These are phyloP conservation scores for Eragrostis nindensis DNA, from an alignment of 176 grass and related monocot species.

Conservation along the genomic window DNA sequence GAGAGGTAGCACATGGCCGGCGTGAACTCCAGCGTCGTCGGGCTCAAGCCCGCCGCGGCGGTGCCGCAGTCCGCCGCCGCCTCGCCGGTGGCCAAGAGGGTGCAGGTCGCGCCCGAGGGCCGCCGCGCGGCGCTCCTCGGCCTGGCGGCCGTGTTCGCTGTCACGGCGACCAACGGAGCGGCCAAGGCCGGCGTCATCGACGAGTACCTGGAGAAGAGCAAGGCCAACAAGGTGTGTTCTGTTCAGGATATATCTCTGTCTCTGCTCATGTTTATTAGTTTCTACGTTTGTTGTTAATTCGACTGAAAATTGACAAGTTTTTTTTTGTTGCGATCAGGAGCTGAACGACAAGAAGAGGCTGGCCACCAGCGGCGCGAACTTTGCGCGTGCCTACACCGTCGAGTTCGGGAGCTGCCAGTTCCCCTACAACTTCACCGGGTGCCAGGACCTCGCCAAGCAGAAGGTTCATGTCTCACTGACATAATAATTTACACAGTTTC, in stretches of 20 bases:
- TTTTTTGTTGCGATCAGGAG: slow-evolving; percentile 44
- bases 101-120: slow-evolving; percentile 49
- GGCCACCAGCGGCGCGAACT: slow-evolving; percentile 84
- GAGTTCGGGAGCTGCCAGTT: slow-evolving; percentile 92
- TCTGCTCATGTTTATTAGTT: background rate
- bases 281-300: background rate
- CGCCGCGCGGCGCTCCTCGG: slow-evolving; percentile 72
- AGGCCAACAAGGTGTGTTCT: slow-evolving; percentile 81
- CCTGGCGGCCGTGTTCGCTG: slow-evolving; percentile 67
- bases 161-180: slow-evolving; percentile 37
- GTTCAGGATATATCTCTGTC: background rate
- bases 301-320: background rate
- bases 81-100: slow-evolving; percentile 21
- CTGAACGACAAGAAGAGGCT: slow-evolving; percentile 96
- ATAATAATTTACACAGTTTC: background rate
- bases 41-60: slow-evolving; percentile 62
- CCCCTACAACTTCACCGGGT: slow-evolving; percentile 97
- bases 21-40: slow-evolving; percentile 67
- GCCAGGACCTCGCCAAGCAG: slow-evolving; percentile 98
- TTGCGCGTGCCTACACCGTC: slow-evolving; percentile 88
- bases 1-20: slow-evolving; percentile 62
- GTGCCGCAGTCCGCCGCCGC: slow-evolving; percentile 48
- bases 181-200: slow-evolving; percentile 75
- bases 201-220: slow-evolving; percentile 98
- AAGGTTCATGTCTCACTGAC: slow-evolving; percentile 54